Conservation (phyloP, 129 eudicot species). For the Escallonia rubra region DNA sequence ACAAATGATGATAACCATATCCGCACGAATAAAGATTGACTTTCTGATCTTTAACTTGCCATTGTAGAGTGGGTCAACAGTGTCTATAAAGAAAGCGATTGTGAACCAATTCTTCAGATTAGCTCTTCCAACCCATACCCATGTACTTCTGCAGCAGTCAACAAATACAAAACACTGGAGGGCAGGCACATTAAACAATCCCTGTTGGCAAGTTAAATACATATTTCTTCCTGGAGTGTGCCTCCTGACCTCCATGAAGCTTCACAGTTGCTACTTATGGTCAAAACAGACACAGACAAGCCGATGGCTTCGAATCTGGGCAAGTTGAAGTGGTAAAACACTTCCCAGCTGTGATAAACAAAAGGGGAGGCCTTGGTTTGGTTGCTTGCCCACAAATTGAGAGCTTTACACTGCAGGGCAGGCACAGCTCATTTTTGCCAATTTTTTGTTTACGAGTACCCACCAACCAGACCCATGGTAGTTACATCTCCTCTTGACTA, state of each 20-base stretch:
- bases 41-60: not conserved
- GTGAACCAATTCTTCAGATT: too few species aligned
- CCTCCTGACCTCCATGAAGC: too few species aligned
- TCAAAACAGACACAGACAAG: too few species aligned
- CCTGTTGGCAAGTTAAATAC: too few species aligned
- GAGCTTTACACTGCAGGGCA: not conserved
- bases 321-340: slow-evolving; percentile 24
- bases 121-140: too few species aligned
- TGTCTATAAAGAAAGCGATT: slow-evolving; percentile 4
- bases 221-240: too few species aligned
- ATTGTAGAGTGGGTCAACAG: slow-evolving; percentile 29
- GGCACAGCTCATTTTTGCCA: not conserved
- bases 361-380: slow-evolving; percentile 13
- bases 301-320: too few species aligned
- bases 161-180: not conserved
- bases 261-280: too few species aligned
- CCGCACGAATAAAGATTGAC: too few species aligned
- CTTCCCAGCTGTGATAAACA: slow-evolving; percentile 4
- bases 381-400: slow-evolving; percentile 22
- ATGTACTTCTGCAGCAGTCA: too few species aligned
- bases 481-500: slow-evolving; percentile 96
- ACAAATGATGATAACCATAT: too few species aligned
- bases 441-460: slow-evolving; percentile 40
- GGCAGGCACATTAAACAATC: too few species aligned
- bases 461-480: slow-evolving; percentile 56